Base-by-base conservation (phyloP, 129 eudicot genomes). In the Flaveria bidentis region DNA sequence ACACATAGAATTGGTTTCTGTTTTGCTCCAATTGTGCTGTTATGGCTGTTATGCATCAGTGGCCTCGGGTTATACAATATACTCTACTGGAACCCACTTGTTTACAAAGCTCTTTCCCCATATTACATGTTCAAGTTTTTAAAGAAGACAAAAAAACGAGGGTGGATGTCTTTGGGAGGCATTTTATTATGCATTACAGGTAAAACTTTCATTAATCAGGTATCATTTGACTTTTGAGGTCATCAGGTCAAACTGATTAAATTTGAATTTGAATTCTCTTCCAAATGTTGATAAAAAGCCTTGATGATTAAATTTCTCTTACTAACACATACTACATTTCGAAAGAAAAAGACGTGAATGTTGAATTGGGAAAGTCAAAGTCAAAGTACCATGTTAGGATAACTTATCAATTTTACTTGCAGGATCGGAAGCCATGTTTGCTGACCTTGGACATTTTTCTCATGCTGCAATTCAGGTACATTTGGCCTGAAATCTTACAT, bases 341-440 rank as follows among this genome's bases (percentile, higher is more conserved):
- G 8, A 44, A 69, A 12, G 36, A 68, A 9, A 44, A 45, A 22
- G 7, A 53, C 18, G 22, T 20, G 22, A 20, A 63, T 10, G 28
- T 61, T 25, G 45, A 74, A 26, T 61, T 4, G 16, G 60, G 22
- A 44, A 58, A 61, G 18, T 62, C 11, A 44, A 58, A 61, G 18
- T 62, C 11, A 9, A 45, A 64, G 50, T 36, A 74, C 16, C 39
- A 58, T 11, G 39, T 22, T 63, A 41, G 6, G 26, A 65, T 73
- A 53, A 53, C 41, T 39, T 50, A 25, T 79, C 46, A n/a, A 62
- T n/a, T 64, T 46, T 71, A 62, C 61, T 75, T 86, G 82, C 84
- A 93, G 98, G 98, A 25, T 93, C 98, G 44, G 98, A 93, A 73
- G 98, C 96, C 71, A 93, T 93, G 98, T 93, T 93, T 88, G 98